Evolutionary conservation across 495 filamentous ascomycete species (phyloP).

Genomic region (Aspergillus bertholletiae): DNA sequence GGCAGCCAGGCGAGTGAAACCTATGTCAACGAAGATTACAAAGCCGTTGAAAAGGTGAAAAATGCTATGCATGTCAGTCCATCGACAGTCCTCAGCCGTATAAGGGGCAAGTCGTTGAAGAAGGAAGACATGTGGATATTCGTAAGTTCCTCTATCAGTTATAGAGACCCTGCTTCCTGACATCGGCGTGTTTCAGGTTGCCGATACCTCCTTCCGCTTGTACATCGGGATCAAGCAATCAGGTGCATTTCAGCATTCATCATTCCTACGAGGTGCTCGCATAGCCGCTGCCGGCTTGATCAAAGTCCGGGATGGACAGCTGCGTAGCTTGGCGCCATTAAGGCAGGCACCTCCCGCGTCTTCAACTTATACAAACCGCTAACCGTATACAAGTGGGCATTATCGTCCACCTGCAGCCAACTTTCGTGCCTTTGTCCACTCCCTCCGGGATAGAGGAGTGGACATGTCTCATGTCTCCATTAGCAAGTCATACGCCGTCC

Average conservation of each 20-base stretch:
- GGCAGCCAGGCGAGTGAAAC: conserved; percentile 33
- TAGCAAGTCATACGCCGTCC: conserved; percentile 74
- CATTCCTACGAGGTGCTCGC: conserved; percentile 77
- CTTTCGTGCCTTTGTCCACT: conserved; percentile 74
- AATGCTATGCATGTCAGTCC: conserved; percentile 67
- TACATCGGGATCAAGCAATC: conserved; percentile 90
- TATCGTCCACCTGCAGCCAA: conserved; percentile 79
- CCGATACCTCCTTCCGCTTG: conserved; percentile 77
- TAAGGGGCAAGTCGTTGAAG: conserved; percentile 65
- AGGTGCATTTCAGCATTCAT: conserved; percentile 86
- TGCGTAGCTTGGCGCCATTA: conserved; percentile 51
- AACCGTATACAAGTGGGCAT: conserved; percentile 57
- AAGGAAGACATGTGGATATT: conserved; percentile 91
- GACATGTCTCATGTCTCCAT: conserved; percentile 77
- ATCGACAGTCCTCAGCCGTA: conserved; percentile 63
- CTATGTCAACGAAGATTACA: conserved; percentile 49
- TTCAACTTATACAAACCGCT: background rate
- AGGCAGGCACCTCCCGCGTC: conserved; percentile 20
- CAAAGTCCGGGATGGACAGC: conserved; percentile 73
- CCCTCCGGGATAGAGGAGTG: conserved; percentile 66
- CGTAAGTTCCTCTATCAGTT: conserved; percentile 31
- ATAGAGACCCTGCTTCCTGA: background rate
- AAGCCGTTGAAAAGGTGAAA: conserved; percentile 53
- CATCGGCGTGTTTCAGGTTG: conserved; percentile 24
- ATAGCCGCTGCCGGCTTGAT: conserved; percentile 83